phyloP scores from a whole-genome alignment of 2,329 filamentous ascomycete species.

The Colletotrichum camelliae region DNA sequence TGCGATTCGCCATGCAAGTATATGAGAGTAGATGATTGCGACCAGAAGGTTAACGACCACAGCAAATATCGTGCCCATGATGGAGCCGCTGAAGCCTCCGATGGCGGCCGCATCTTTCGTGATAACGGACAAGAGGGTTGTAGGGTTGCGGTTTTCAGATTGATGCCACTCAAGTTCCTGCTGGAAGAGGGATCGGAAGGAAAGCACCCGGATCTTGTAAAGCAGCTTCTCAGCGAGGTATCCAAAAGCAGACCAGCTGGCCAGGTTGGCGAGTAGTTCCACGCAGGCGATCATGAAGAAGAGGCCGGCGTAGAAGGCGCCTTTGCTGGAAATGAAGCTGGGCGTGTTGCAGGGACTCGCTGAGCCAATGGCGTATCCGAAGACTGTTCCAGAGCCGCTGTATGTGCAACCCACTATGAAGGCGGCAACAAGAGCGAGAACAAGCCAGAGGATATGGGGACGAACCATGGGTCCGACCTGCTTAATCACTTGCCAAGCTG shows the following conservation, averaged over 20 bases:
- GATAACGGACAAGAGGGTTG: conserved; percentile 68
- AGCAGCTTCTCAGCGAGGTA: conserved; percentile 66
- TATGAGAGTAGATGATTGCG: conserved; percentile 71
- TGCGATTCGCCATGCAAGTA: conserved; percentile 79
- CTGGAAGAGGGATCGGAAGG: conserved; percentile 68
- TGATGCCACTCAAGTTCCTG: conserved; percentile 77
- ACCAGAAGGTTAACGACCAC: conserved; percentile 72
- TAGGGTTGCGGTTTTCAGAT: conserved; percentile 65
- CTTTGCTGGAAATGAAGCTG: conserved; percentile 38
- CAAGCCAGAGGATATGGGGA: conserved; percentile 42
- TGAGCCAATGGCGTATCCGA: conserved; percentile 45
- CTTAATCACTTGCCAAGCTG: conserved; percentile 43
- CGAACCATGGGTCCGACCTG: conserved; percentile 41
- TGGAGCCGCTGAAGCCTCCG: conserved; percentile 72
- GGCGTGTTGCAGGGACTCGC: conserved; percentile 53
- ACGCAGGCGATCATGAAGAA: conserved; percentile 58
- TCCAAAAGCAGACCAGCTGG: conserved; percentile 58
- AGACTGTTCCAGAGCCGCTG: conserved; percentile 58
- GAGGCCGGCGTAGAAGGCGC: conserved; percentile 59
- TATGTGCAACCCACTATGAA: conserved; percentile 62
- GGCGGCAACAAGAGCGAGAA: conserved; percentile 46
- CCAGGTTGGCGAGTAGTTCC: conserved; percentile 57
- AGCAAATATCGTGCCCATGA: conserved; percentile 72
- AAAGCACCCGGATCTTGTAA: conserved; percentile 66
- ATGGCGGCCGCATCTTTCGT: conserved; percentile 72